These are phyloP conservation scores for Tuber calosporum DNA, from an alignment of 495 filamentous ascomycete species.

Conservation along the genomic window DNA sequence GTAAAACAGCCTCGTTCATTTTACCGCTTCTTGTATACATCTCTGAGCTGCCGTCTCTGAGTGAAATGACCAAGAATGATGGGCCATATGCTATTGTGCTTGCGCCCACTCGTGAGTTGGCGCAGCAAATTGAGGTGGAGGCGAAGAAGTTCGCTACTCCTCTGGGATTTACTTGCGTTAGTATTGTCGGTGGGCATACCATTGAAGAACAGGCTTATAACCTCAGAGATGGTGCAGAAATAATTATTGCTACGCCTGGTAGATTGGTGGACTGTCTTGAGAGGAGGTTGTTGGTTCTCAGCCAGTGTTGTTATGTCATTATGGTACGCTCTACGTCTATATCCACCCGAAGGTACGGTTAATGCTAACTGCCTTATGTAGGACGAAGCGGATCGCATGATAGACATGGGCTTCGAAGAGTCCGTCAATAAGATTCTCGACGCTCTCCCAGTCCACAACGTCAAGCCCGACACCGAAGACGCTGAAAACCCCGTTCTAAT, in stretches of 20 bases:
- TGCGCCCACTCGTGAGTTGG: conserved; percentile 95
- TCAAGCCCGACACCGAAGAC: conserved; percentile 93
- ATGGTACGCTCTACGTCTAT: conserved; percentile 45
- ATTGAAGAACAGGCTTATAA: conserved; percentile 92
- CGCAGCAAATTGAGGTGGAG: conserved; percentile 94
- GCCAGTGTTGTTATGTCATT: conserved; percentile 96
- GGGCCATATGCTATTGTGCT: conserved; percentile 95
- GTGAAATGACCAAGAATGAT: conserved; percentile 85
- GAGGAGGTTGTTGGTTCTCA: conserved; percentile 79
- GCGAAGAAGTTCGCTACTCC: conserved; percentile 88
- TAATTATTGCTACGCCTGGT: conserved; percentile 96
- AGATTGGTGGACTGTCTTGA: conserved; percentile 97
- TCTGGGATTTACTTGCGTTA: conserved; percentile 90
- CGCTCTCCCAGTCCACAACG: conserved; percentile 87
- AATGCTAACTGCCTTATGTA: background rate
- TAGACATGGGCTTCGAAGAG: conserved; percentile 96
- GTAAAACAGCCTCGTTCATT: conserved; percentile 95
- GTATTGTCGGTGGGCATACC: conserved; percentile 93
- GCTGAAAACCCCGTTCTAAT: conserved; percentile 81
- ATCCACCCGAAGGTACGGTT: conserved; percentile 39
- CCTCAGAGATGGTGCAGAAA: conserved; percentile 91
- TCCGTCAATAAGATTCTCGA: conserved; percentile 97
- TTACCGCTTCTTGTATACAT: conserved; percentile 96
- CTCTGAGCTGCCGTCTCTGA: conserved; percentile 74
- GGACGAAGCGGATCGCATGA: conserved; percentile 98